Percentiles rank a stretch among this genome's conserved stretches.
These are phyloP conservation scores for Naegleria lovaniensis DNA, from an alignment of 208 protist species.

Conservation along the genomic window DNA sequence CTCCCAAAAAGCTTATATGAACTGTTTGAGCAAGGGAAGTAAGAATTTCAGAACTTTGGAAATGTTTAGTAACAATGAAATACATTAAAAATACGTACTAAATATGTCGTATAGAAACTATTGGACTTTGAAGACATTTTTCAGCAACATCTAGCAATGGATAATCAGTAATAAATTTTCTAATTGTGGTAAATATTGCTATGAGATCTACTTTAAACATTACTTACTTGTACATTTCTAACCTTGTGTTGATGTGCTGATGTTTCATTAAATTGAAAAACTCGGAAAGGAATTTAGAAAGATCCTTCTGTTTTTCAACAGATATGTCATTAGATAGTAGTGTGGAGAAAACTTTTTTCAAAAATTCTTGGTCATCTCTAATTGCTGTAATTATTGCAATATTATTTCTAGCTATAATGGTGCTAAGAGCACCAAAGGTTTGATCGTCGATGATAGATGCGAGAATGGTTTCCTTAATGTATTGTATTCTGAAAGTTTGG, in stretches of 20 bases:
- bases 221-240: background rate
- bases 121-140: background rate
- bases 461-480: slow-evolving; percentile 4
- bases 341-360: background rate
- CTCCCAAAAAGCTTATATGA: background rate
- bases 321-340: background rate
- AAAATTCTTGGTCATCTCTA: background rate
- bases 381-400: background rate
- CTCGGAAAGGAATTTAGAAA: background rate
- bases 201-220: background rate
- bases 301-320: background rate
- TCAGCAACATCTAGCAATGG: background rate
- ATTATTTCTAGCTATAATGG: background rate
- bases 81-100: background rate
- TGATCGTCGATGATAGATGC: background rate
- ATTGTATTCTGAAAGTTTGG: slow-evolving; percentile 25
- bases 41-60: background rate
- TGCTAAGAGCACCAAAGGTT: background rate
- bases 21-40: background rate
- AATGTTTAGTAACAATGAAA: background rate
- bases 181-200: background rate
- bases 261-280: background rate
- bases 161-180: background rate
- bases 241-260: background rate
- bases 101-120: background rate